Percentiles rank a stretch among this genome's conserved stretches.
Evolutionary conservation across 1,284 basidiomycete species (phyloP).

Genomic region (Kalmanozyma brasiliensis): DNA sequence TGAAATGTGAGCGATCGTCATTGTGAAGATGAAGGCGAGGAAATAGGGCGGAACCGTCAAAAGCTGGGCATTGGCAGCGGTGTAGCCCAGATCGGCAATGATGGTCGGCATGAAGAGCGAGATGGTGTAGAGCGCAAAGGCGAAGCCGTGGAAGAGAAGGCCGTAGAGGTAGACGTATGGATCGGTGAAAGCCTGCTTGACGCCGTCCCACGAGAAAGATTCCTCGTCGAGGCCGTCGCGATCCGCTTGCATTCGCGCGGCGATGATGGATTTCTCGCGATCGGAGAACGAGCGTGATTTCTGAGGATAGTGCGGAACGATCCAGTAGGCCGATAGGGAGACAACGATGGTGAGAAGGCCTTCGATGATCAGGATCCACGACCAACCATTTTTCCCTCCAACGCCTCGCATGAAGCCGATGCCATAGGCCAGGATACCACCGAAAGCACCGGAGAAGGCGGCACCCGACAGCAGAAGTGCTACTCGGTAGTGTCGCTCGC

Average conservation of each 20-base stretch:
- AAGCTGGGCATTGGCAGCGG: conserved; percentile 75
- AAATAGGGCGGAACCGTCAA: conserved; percentile 75
- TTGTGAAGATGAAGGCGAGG: conserved; percentile 68
- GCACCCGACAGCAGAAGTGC: conserved; percentile 71
- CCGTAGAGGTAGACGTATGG: conserved; percentile 76
- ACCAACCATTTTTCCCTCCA: conserved; percentile 69
- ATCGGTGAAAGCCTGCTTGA: conserved; percentile 72
- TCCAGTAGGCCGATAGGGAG: conserved; percentile 72
- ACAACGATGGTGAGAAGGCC: conserved; percentile 73
- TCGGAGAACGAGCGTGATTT: conserved; percentile 73
- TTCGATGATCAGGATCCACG: conserved; percentile 76
- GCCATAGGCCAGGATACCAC: conserved; percentile 71
- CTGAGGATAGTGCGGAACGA: conserved; percentile 74
- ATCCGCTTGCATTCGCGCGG: conserved; percentile 72
- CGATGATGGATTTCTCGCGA: conserved; percentile 71
- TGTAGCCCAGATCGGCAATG: conserved; percentile 74
- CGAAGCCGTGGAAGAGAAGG: conserved; percentile 76
- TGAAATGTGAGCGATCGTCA: conserved; percentile 72
- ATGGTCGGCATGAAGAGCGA: conserved; percentile 70
- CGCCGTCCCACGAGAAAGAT: conserved; percentile 66
- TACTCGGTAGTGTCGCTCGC: conserved; percentile 74
- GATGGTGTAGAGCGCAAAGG: conserved; percentile 66
- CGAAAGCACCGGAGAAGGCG: conserved; percentile 56
- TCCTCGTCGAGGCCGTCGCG: conserved; percentile 72
- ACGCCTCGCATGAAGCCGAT: conserved; percentile 75